Percentiles rank a stretch among this genome's conserved stretches.
Conservation (phyloP, 305 asterid species). For the Rubia tinctorum region DNA sequence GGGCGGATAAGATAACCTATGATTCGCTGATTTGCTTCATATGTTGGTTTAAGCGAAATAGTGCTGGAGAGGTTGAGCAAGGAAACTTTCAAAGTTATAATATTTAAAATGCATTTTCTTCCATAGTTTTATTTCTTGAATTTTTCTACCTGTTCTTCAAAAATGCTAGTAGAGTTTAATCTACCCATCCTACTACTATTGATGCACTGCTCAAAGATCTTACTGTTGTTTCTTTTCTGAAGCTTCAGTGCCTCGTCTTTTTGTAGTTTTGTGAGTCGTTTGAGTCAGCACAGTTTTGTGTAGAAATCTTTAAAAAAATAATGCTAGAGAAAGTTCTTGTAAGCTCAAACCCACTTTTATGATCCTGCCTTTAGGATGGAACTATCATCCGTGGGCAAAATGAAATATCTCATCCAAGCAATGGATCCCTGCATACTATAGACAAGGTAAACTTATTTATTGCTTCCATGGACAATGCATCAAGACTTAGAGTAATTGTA, state of each 20-base stretch:
- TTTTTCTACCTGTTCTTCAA: background rate
- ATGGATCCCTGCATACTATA: slow-evolving; percentile 58
- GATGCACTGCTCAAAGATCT: background rate
- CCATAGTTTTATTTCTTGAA: background rate
- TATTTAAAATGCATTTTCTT: background rate
- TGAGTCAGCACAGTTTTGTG: background rate
- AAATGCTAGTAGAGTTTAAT: background rate
- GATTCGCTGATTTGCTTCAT: slow-evolving; percentile 4
- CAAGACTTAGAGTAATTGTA: background rate
- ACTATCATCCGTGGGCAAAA: slow-evolving; percentile 91
- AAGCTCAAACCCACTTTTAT: background rate
- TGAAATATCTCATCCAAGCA: slow-evolving; percentile 90
- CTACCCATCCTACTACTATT: background rate
- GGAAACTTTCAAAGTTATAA: background rate
- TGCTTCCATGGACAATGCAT: background rate
- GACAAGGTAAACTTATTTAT: slow-evolving; percentile 52
- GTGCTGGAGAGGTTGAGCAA: background rate
- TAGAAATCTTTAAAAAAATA: background rate
- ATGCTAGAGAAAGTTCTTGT: background rate
- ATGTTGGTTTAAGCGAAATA: background rate
- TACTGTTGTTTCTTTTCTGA: background rate
- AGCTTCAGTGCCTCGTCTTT: background rate
- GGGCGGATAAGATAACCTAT: background rate
- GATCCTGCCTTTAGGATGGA: slow-evolving; percentile 61
- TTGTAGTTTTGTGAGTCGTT: background rate